phyloP scores from a whole-genome alignment of 768 basidiomycete species.

The Termitomyces sp. region DNA sequence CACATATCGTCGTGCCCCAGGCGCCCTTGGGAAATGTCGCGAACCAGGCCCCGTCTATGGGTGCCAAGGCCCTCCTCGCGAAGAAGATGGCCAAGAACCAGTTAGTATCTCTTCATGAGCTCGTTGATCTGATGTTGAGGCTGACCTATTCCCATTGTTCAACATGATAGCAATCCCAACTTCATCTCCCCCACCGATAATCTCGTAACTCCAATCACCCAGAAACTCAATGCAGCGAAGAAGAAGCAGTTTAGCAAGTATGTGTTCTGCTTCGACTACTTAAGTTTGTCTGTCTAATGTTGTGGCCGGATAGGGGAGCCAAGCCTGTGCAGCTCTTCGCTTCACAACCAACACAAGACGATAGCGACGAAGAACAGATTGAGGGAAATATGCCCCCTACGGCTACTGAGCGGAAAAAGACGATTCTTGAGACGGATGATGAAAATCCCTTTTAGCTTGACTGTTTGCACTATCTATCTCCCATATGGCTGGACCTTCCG shows the following conservation, averaged over 20 bases:
- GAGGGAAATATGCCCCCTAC: slow-evolving; percentile 15
- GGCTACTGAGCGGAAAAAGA: slow-evolving; percentile 24
- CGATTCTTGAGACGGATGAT: slow-evolving; percentile 42
- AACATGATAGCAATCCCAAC: slow-evolving; percentile 63
- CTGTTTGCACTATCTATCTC: slow-evolving; percentile 7
- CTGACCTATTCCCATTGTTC: slow-evolving; percentile 4
- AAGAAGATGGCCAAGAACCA: slow-evolving; percentile 89
- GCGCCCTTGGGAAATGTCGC: slow-evolving; percentile 69
- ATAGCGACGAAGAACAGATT: slow-evolving; percentile 34
- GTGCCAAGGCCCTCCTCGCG: slow-evolving; percentile 86
- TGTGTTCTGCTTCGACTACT: slow-evolving; percentile 19
- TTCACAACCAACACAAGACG: slow-evolving; percentile 30
- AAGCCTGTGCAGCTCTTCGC: slow-evolving; percentile 63
- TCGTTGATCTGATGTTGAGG: slow-evolving; percentile 3
- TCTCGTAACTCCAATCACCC: slow-evolving; percentile 88
- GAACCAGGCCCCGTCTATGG: slow-evolving; percentile 65
- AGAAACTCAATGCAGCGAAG: slow-evolving; percentile 86
- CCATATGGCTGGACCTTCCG: slow-evolving; percentile 18
- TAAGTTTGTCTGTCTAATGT: slow-evolving; percentile 5
- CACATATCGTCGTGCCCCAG: slow-evolving; percentile 71
- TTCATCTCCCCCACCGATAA: slow-evolving; percentile 94
- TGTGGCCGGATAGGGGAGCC: slow-evolving; percentile 37
- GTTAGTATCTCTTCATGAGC: slow-evolving; percentile 38
- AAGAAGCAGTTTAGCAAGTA: slow-evolving; percentile 94
- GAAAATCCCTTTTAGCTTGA: slow-evolving; percentile 67